Evolutionary conservation across 805 yeast species (phyloP), one percentile per base, ranked within the genome.

Genomic region (Candida namnaoensis): DNA sequence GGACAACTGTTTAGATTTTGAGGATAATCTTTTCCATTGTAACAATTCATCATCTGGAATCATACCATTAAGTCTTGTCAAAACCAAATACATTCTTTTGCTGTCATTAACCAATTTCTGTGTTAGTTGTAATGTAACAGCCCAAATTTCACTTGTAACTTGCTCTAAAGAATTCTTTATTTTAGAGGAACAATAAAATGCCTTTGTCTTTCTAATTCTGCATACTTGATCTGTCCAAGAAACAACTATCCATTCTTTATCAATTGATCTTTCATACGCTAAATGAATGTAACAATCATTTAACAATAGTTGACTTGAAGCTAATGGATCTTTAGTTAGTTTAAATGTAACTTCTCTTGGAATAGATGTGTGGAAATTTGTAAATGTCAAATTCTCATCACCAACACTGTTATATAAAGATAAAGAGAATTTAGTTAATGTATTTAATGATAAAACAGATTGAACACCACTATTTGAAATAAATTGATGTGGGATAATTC

Each of bases 191-290:
- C 70, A 66, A 49, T 69, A 71, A 90, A 91, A 84, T 0, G 88
- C 72, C 48, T 77, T 80, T 0, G 80, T 72, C 37, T 68, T 70
- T 14, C 80, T 74, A 11, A 76, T 69, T 4, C 68, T 66, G 0
- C 96, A 96, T 56, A 74, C 72, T 38, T 90, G 91, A 53, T 91
- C 96, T 0, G 93, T 71, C 95, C 97, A 88, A 1, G 95, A 82
- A 0, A 87, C 95, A 23, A 80, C 77, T 36, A 88, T 70, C 96
- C 96, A 91, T 41, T 76, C 78, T 45, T 78, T 79, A 57, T 90
- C 95, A 4, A 75, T 67, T 0, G 95, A 82, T 40, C 95, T 60
- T 28, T 88, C 87, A 52, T 90, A 91, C 1, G 95, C 88, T 10
- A 93, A 69, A 56, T 93, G 98, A 23, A 91, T 66, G 50, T 78